phyloP scores from a whole-genome alignment of 2,329 filamentous ascomycete species.

The Aspergillus pseudonomiae region DNA sequence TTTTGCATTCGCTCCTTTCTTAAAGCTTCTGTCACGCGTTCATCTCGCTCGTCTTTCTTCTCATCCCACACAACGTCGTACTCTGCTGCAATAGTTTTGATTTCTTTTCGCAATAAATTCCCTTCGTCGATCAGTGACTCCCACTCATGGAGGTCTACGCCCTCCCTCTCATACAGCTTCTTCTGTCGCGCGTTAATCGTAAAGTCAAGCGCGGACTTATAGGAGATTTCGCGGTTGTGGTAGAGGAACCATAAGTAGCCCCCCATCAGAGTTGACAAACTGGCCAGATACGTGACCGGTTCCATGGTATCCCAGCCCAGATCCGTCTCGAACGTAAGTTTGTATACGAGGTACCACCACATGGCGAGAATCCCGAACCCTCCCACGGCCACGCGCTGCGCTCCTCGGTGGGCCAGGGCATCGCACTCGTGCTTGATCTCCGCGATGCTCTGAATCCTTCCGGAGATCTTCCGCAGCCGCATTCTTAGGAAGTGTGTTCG shows the following conservation, averaged over 20 bases:
- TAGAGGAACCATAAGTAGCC: slow-evolving; percentile 94
- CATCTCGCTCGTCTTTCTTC: slow-evolving; percentile 69
- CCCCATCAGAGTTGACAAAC: slow-evolving; percentile 81
- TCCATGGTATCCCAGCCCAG: slow-evolving; percentile 91
- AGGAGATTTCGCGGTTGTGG: slow-evolving; percentile 86
- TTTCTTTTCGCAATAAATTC: slow-evolving; percentile 75
- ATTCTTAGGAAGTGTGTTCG: slow-evolving; percentile 86
- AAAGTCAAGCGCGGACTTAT: slow-evolving; percentile 82
- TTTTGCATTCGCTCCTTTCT: slow-evolving; percentile 52
- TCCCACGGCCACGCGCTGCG: slow-evolving; percentile 76
- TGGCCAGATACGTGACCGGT: slow-evolving; percentile 85
- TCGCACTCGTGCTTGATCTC: slow-evolving; percentile 83
- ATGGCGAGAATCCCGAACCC: slow-evolving; percentile 72
- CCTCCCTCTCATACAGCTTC: slow-evolving; percentile 72
- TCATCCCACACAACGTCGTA: slow-evolving; percentile 93
- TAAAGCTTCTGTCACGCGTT: slow-evolving; percentile 58
- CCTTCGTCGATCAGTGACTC: slow-evolving; percentile 77
- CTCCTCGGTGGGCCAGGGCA: slow-evolving; percentile 71
- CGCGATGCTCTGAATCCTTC: slow-evolving; percentile 68
- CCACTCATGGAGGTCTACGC: slow-evolving; percentile 78
- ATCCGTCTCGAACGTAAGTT: slow-evolving; percentile 68
- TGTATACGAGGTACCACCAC: slow-evolving; percentile 84
- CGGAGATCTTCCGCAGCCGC: slow-evolving; percentile 71
- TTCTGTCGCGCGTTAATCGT: slow-evolving; percentile 79
- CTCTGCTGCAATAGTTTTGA: slow-evolving; percentile 78